These are phyloP conservation scores for Naganishia onofrii DNA, from an alignment of 768 basidiomycete species.

Conservation along the genomic window DNA sequence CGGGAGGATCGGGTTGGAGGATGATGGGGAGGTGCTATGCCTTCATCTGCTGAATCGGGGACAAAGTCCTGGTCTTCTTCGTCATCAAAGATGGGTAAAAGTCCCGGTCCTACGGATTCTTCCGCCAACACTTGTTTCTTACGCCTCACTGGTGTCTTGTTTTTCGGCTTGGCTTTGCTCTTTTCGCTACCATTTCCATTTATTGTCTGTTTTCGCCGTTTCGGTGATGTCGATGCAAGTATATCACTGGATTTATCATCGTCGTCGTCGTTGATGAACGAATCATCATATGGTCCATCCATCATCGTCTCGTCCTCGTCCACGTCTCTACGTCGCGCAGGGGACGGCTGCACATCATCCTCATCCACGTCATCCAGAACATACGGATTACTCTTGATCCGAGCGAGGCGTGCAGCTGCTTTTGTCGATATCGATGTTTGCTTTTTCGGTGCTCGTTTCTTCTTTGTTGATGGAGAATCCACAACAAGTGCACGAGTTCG, in stretches of 20 bases:
- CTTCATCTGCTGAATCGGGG: conserved; percentile 17
- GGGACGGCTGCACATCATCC: not conserved
- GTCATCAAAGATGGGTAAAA: not conserved
- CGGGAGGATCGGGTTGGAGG: conserved; percentile 6
- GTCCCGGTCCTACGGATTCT: not conserved
- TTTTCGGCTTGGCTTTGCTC: not conserved
- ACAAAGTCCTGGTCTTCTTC: conserved; percentile 14
- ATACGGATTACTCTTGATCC: conserved; percentile 4
- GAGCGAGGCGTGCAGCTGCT: not conserved
- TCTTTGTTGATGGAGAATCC: conserved; percentile 22
- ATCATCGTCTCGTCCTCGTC: not conserved
- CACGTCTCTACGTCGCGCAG: not conserved
- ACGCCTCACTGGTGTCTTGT: not conserved
- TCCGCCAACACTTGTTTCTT: conserved; percentile 9
- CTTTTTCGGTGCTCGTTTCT: conserved; percentile 17
- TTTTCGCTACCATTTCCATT: conserved; percentile 1
- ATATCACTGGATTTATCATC: conserved; percentile 6
- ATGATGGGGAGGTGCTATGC: not conserved
- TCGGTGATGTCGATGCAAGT: not conserved
- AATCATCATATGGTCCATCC: conserved; percentile 8
- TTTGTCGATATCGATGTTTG: not conserved
- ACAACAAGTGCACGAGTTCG: conserved; percentile 1
- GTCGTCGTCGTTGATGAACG: conserved; percentile 16
- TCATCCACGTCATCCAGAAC: conserved; percentile 14
- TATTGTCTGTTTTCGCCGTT: not conserved